Evolutionary conservation across 164 flowering plant genomes (phyloP), one percentile per base, ranked within the genome.

Genomic region (Piper longum): DNA sequence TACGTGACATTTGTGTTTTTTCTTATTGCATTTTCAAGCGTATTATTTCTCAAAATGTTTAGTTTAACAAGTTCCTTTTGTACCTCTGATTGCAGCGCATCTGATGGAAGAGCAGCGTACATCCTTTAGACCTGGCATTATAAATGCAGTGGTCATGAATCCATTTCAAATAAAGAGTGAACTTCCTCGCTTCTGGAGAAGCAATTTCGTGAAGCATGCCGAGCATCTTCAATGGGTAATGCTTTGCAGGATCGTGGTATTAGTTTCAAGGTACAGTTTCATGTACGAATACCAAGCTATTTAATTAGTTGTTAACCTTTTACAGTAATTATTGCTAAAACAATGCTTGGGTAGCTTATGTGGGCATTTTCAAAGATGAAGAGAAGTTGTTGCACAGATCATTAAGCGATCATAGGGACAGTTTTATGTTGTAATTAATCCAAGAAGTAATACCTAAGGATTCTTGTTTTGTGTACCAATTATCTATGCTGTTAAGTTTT

Each of bases 151-250:
- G 72, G 91, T 87, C 65, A 89, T 91, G 41, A 91, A 86, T 75
- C 93, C 96, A 56, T 84, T 80, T 68, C 95, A 81, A 65, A 86
- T 76, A 84, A 79, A 74, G 95, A 85, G 61, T 67, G 91, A 67
- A 78, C 92, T 57, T 64, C 89, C 16, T 70, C 83, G 60, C 74
- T 87, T 71, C 82, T 95, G 60, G 96, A 88, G 63, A 85, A 74
- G 66, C 89, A 83, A 72, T 91, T 82, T 63, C 83, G 84, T 48
- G 95, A 91, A 69, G 93, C 91, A 66, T 85, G 95, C 72, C 87
- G 81, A 59, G 73, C 83, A 8, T 77, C 85, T 64, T 83, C 89
- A 62, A 17, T 69, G 64, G 81, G 81, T 19, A 70, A 81, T 68
- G 69, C 86, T 51, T 57, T 59, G 18, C 70, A 78, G 48, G 76